Evolutionary conservation across 2,329 filamentous ascomycete genomes (phyloP).

Genomic region (Arthrobotrys sphaeroides): DNA sequence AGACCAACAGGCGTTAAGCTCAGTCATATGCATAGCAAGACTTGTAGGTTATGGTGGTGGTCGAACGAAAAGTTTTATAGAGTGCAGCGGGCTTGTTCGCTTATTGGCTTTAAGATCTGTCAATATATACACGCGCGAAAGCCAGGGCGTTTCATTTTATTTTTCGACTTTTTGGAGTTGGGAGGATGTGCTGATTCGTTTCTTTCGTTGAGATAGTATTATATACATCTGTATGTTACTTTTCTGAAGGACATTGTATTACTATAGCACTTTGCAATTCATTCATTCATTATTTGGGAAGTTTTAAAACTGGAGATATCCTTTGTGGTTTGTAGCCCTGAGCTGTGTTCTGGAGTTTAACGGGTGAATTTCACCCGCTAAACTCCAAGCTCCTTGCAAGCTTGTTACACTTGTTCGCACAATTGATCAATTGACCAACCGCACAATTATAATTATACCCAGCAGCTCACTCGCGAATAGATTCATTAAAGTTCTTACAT

Average conservation of each 20-base stretch:
- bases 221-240: neutral
- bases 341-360: no score
- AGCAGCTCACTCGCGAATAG: no score
- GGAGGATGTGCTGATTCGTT: conserved; percentile 23
- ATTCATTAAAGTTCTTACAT: no score
- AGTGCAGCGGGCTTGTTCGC: neutral
- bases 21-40: neutral
- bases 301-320: no score
- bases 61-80: conserved; percentile 9
- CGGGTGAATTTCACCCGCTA: no score
- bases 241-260: conserved; percentile 15
- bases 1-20: conserved; percentile 75
- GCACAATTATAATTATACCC: no score
- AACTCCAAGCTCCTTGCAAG: no score
- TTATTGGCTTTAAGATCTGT: neutral
- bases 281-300: no score
- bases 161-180: conserved; percentile 27
- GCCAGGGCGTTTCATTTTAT: conserved; percentile 8
- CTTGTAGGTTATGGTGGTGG: conserved; percentile 3
- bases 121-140: neutral
- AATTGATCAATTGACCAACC: no score
- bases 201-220: conserved; percentile 11
- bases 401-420: no score
- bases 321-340: no score
- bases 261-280: neutral